Conservation (phyloP, 352 stramenopile species). For the Hyaloperonospora brassicae region DNA sequence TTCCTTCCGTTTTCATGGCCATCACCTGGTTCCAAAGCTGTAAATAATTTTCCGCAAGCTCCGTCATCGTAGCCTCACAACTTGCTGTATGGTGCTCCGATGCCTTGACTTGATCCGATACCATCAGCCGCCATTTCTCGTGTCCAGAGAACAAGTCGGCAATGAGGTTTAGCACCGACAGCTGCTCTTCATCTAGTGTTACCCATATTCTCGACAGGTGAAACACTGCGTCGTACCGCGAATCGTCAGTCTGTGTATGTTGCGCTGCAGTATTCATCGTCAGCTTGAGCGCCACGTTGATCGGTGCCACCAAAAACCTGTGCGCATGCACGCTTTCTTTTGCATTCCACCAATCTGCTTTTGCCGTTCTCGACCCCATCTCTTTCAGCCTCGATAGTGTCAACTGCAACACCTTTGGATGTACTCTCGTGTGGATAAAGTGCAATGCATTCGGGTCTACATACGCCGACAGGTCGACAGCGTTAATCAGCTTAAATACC, state of each 20-base stretch:
- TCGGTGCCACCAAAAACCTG: slow-evolving; percentile 75
- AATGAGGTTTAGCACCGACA: slow-evolving; percentile 69
- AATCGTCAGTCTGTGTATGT: slow-evolving; percentile 60
- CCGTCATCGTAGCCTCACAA: slow-evolving; percentile 33
- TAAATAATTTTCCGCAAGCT: slow-evolving; percentile 63
- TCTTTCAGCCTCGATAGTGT: slow-evolving; percentile 72
- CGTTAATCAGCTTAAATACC: slow-evolving; percentile 85
- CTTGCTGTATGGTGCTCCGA: slow-evolving; percentile 42
- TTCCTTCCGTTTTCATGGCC: slow-evolving; percentile 47
- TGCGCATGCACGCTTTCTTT: slow-evolving; percentile 65
- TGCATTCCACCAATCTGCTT: slow-evolving; percentile 68
- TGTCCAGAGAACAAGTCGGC: slow-evolving; percentile 63
- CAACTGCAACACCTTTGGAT: slow-evolving; percentile 67
- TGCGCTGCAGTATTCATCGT: slow-evolving; percentile 83
- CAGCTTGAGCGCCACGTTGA: slow-evolving; percentile 77
- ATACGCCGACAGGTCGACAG: slow-evolving; percentile 79
- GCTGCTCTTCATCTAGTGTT: slow-evolving; percentile 76
- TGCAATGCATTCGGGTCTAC: slow-evolving; percentile 79
- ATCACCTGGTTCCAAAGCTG: slow-evolving; percentile 59
- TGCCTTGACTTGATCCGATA: slow-evolving; percentile 62
- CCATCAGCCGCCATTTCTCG: slow-evolving; percentile 62
- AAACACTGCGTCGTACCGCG: slow-evolving; percentile 69
- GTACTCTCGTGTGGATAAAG: slow-evolving; percentile 80
- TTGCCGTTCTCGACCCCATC: slow-evolving; percentile 60
- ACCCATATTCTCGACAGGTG: slow-evolving; percentile 71